phyloP scores from a whole-genome alignment of 495 filamentous ascomycete species.

The Penicillium daleae region DNA sequence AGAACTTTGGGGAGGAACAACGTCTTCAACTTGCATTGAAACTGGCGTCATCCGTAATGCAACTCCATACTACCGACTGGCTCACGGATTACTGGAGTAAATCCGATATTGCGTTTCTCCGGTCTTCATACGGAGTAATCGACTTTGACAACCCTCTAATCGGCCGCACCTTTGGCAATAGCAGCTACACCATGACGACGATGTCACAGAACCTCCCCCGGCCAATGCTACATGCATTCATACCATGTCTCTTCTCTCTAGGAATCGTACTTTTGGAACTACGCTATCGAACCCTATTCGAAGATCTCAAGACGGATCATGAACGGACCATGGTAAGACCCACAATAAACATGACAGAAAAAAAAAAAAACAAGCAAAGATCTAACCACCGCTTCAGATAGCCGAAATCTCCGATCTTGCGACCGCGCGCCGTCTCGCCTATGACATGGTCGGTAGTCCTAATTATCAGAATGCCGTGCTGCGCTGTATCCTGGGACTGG shows the following conservation, averaged over 20 bases:
- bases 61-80: not conserved
- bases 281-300: conserved; percentile 1
- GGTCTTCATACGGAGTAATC: not conserved
- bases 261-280: conserved; percentile 5
- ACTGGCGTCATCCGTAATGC: not conserved
- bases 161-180: not conserved
- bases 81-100: conserved; percentile 1
- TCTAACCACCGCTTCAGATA: not conserved
- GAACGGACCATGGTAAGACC: conserved; percentile 4
- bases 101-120: conserved; percentile 1
- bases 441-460: not conserved
- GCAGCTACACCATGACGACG: not conserved
- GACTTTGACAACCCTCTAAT: conserved; percentile 11
- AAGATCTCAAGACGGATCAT: conserved; percentile 5
- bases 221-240: not conserved
- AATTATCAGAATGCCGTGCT: not conserved
- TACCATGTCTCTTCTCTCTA: not conserved
- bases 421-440: not conserved
- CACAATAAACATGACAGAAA: too few relatives aligned
- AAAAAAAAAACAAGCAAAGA: conserved; percentile 3
- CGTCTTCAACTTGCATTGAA: not conserved
- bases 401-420: not conserved
- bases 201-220: not conserved
- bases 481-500: not conserved
- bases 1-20: not conserved